These are phyloP conservation scores for Aphanomyces cochlioides DNA, from an alignment of 352 stramenopile genomes.

Conservation along the genomic window DNA sequence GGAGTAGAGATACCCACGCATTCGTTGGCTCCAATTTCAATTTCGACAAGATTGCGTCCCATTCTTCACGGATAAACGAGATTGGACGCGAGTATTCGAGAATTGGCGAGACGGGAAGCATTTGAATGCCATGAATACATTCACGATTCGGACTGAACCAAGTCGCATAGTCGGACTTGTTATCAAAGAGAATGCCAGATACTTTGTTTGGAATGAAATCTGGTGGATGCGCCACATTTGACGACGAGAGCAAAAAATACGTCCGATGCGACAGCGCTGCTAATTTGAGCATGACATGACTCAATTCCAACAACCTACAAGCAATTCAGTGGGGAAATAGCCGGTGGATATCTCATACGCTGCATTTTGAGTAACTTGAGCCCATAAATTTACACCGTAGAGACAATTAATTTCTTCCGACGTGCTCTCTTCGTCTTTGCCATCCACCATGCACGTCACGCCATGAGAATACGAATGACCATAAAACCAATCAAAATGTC, in stretches of 20 bases:
- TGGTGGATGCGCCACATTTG: conserved; percentile 45
- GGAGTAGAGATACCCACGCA: conserved; percentile 60
- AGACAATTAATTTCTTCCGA: conserved; percentile 70
- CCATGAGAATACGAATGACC: conserved; percentile 68
- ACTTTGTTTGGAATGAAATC: conserved; percentile 63
- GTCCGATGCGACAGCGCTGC: conserved; percentile 56
- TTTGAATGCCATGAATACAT: conserved; percentile 76
- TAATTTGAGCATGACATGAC: conserved; percentile 58
- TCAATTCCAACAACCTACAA: conserved; percentile 37
- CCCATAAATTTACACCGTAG: conserved; percentile 55
- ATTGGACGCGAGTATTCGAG: conserved; percentile 40
- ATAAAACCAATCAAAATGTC: conserved; percentile 61
- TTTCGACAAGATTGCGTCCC: conserved; percentile 53
- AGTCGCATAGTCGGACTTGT: conserved; percentile 70
- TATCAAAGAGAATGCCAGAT: conserved; percentile 69
- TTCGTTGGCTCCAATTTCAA: conserved; percentile 38
- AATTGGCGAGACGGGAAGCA: conserved; percentile 61
- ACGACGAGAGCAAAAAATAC: conserved; percentile 57
- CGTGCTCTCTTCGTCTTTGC: conserved; percentile 67
- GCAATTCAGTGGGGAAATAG: conserved; percentile 5
- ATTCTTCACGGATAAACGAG: conserved; percentile 57
- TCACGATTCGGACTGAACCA: conserved; percentile 72
- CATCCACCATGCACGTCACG: conserved; percentile 63
- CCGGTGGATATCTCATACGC: conserved; percentile 9
- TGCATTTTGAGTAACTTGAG: conserved; percentile 45